Base-by-base conservation (phyloP, 192 early-diverging fungal species). In the Diversispora epigaea region DNA sequence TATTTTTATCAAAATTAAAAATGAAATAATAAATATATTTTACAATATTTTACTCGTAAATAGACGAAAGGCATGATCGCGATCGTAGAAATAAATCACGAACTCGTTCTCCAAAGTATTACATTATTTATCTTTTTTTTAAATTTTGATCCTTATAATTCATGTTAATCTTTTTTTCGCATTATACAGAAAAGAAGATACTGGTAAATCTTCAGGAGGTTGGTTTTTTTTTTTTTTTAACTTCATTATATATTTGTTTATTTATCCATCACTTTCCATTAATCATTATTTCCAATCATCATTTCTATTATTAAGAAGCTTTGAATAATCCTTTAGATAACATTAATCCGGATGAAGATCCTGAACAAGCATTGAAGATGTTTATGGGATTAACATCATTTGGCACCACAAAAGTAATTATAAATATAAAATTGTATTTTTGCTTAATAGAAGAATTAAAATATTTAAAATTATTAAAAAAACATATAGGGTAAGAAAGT, bases 341-440 rank as follows among this genome's bases (percentile, higher is more conserved):
- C 45, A 50, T 83, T 25, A 66, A 79, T 19, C 82, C 79, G 4
- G 85, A 88, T 54, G 85, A 89, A 62, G 79, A 84, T 63, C 73
- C 73, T 32, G 95, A 97, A 60, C 88, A 88, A 17, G 85, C 90
- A 72, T 94, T 98, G 94, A 89, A 84, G 84, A 85, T 85, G 0
- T 32, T 95, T 68, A 91, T 98, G 90, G 96, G 96, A 5, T 95
- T 98, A 78, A 86, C 87, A 6, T 92, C 92, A 3, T 98, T 98
- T 80, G 88, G 90, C 57, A 88, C 91, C 0, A 96, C 96, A 45
- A 92, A 93, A 79, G 90, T 92, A 84, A 17, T 56, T 68, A 15
- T 41, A 52, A 21, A 46, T 40, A 21, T 46, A 22, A 11, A 41
- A 10, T 64, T 66, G 11, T 47, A 49, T 10, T n/a, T 47, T 12